phyloP scores from a whole-genome alignment of 2,329 filamentous ascomycete species.

The Alternaria gaisen region DNA sequence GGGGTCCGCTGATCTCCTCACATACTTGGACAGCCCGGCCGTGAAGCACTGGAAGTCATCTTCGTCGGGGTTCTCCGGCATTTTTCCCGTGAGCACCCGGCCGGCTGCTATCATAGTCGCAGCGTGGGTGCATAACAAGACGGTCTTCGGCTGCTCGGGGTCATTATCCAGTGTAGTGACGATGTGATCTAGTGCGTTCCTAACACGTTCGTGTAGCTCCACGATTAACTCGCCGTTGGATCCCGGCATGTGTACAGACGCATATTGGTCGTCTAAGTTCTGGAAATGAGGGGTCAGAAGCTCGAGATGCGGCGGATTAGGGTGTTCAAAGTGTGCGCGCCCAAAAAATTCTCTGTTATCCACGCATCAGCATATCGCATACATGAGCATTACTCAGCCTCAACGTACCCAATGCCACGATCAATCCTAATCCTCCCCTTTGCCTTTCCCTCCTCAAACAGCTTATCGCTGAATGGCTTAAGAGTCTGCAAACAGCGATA shows the following conservation, averaged over 20 bases:
- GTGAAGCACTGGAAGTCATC: slow-evolving; percentile 90
- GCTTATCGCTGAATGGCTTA: slow-evolving; percentile 48
- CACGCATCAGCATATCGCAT: neutral
- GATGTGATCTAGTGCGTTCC: slow-evolving; percentile 73
- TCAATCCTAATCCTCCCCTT: slow-evolving; percentile 60
- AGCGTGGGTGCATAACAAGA: slow-evolving; percentile 89
- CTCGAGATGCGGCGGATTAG: slow-evolving; percentile 72
- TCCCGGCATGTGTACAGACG: slow-evolving; percentile 72
- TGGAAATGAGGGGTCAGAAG: slow-evolving; percentile 74
- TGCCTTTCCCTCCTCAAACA: slow-evolving; percentile 40
- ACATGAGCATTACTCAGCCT: neutral
- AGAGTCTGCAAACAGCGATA: slow-evolving; percentile 54
- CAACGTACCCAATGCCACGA: slow-evolving; percentile 60
- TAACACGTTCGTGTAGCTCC: slow-evolving; percentile 81
- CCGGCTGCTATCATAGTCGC: slow-evolving; percentile 89
- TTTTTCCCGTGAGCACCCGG: slow-evolving; percentile 77
- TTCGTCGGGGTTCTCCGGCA: slow-evolving; percentile 74
- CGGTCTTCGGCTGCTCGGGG: slow-evolving; percentile 69
- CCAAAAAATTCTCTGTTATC: slow-evolving; percentile 81
- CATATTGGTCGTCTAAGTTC: slow-evolving; percentile 64
- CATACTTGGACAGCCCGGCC: slow-evolving; percentile 78
- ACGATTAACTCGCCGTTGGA: slow-evolving; percentile 80
- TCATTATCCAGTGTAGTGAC: slow-evolving; percentile 75
- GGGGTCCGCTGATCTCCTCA: slow-evolving; percentile 55
- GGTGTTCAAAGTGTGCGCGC: slow-evolving; percentile 83